Evolutionary conservation across 164 flowering plant species (phyloP).

Genomic region (Berberis thunbergii): DNA sequence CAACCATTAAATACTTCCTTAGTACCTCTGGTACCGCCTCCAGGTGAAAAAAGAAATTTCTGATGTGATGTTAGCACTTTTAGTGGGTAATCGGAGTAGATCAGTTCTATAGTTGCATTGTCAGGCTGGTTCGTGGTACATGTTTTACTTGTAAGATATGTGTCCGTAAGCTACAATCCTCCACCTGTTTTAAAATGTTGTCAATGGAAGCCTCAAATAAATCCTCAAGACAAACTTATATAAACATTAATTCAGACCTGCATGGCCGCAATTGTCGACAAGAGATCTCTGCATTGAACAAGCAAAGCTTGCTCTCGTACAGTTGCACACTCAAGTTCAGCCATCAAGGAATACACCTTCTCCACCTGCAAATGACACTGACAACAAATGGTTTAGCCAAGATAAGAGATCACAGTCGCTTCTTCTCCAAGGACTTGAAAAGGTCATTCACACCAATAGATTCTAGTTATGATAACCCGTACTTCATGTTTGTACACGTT

Average conservation of each 20-base stretch:
- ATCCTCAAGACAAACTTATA: not conserved
- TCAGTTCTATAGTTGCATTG: not conserved
- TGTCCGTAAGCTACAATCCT: not conserved
- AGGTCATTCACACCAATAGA: too few relatives aligned
- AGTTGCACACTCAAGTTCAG: conserved; percentile 44
- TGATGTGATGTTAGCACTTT: not conserved
- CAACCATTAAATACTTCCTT: not conserved
- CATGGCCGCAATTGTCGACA: conserved; percentile 51
- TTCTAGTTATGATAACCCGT: too few relatives aligned
- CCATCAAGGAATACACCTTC: conserved; percentile 35
- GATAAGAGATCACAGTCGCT: too few relatives aligned
- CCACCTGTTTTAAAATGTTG: not conserved
- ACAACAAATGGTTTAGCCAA: too few relatives aligned
- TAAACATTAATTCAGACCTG: conserved; percentile 32
- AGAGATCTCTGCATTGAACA: conserved; percentile 45
- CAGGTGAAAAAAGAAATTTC: not conserved
- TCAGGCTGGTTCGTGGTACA: not conserved
- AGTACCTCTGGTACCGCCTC: not conserved
- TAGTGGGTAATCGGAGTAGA: not conserved
- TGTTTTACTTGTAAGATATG: not conserved
- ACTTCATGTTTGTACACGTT: too few relatives aligned
- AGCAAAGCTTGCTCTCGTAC: conserved; percentile 48
- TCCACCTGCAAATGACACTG: conserved; percentile 38
- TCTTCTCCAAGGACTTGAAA: too few relatives aligned
- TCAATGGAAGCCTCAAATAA: not conserved